These are phyloP conservation scores for Perilla frutescens DNA, from an alignment of 257 asterid genomes.

Conservation along the genomic window DNA sequence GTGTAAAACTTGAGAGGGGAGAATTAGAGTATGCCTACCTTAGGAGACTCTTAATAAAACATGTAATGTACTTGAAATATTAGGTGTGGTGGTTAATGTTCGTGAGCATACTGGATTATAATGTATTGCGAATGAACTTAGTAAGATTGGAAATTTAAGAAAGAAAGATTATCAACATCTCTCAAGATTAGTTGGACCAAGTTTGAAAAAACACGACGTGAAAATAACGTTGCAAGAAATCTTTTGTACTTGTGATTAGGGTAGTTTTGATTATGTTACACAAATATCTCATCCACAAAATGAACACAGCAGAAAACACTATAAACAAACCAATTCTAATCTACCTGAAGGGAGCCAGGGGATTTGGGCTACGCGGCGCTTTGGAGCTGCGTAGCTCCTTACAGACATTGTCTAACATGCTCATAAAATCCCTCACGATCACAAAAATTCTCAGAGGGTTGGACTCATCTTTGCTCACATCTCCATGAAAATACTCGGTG, in stretches of 20 bases:
- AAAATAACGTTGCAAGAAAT: not conserved
- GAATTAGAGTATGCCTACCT: too few species aligned
- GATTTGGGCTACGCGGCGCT: conserved; percentile 55
- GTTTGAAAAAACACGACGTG: too few species aligned
- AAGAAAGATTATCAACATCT: not conserved
- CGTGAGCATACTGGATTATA: too few species aligned
- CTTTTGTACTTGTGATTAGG: conserved; percentile 16
- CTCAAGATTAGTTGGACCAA: not conserved
- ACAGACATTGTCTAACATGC: conserved; percentile 85
- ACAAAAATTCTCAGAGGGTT: conserved; percentile 83
- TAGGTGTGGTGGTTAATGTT: too few species aligned
- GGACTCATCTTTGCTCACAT: conserved; percentile 82
- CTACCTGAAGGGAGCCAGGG: conserved; percentile 76
- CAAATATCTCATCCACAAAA: conserved; percentile 26
- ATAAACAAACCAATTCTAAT: conserved; percentile 40
- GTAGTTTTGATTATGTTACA: conserved; percentile 29
- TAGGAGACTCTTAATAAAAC: too few species aligned
- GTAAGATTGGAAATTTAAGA: too few species aligned
- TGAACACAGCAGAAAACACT: conserved; percentile 11
- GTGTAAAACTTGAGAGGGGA: too few species aligned
- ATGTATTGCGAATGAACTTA: too few species aligned
- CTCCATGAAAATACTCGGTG: conserved; percentile 93
- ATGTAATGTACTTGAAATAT: too few species aligned
- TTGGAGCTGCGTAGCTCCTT: conserved; percentile 77
- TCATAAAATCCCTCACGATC: conserved; percentile 88